These are phyloP conservation scores for Cladosporium sp. DNA, from an alignment of 2,329 filamentous ascomycete species.

Conservation along the genomic window DNA sequence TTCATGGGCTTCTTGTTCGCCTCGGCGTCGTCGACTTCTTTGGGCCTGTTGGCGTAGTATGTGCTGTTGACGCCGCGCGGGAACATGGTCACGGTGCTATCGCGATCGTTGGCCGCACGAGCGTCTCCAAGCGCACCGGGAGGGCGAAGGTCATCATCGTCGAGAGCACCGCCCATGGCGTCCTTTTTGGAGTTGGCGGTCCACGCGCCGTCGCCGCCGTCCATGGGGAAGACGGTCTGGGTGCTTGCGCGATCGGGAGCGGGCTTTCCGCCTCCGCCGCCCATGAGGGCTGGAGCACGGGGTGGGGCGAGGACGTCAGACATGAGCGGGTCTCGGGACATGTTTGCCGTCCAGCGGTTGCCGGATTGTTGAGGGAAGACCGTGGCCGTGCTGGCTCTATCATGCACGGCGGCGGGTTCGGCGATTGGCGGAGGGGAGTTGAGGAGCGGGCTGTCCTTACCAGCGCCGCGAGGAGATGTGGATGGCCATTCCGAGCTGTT, in stretches of 20 bases:
- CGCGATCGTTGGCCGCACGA: conserved; percentile 21
- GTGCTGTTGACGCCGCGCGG: conserved; percentile 31
- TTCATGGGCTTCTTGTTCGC: conserved; percentile 45
- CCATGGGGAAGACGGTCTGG: conserved; percentile 24
- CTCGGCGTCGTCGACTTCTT: conserved; percentile 35
- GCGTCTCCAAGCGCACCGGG: conserved; percentile 2
- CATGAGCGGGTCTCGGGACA: background rate
- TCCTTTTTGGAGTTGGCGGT: conserved; percentile 3
- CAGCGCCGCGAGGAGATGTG: conserved; percentile 16
- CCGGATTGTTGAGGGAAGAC: conserved; percentile 9
- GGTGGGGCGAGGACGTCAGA: conserved; percentile 6
- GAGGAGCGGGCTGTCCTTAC: conserved; percentile 13
- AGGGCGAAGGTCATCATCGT: background rate
- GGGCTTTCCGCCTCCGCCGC: conserved; percentile 41
- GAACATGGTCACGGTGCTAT: conserved; percentile 34
- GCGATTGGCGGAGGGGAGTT: conserved; percentile 6
- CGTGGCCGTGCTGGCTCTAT: conserved; percentile 13
- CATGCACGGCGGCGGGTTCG: conserved; percentile 7
- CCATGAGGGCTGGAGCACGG: conserved; percentile 5
- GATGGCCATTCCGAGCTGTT: conserved; percentile 20
- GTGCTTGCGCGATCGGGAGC: conserved; percentile 54
- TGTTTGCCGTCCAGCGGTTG: conserved; percentile 12
- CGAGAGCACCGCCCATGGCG: background rate
- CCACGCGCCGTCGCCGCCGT: conserved; percentile 9
- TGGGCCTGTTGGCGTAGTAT: conserved; percentile 26